phyloP scores from a whole-genome alignment of 352 stramenopile species.

The Pythium brassicae region DNA sequence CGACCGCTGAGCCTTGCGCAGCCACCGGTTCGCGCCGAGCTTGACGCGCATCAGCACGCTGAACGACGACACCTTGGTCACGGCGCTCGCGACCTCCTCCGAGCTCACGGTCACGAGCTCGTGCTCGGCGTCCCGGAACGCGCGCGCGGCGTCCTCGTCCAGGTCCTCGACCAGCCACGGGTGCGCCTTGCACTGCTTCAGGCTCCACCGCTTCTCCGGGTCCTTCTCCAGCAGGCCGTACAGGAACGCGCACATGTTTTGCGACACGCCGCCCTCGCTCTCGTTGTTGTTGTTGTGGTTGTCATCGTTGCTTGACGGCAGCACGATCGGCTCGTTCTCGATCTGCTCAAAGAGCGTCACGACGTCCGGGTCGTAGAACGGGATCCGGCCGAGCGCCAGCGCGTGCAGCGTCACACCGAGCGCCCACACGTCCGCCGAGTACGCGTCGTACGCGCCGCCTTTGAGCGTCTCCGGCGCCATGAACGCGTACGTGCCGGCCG shows the following conservation, averaged over 20 bases:
- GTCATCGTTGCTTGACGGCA: slow-evolving; percentile 23
- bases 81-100: slow-evolving; percentile 58
- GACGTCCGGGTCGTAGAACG: slow-evolving; percentile 82
- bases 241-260: slow-evolving; percentile 43
- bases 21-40: slow-evolving; percentile 75
- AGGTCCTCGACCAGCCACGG: slow-evolving; percentile 61
- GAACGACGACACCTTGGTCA: slow-evolving; percentile 73
- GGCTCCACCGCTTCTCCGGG: slow-evolving; percentile 59
- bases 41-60: slow-evolving; percentile 77
- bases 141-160: slow-evolving; percentile 22
- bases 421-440: slow-evolving; percentile 84
- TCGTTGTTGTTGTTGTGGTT: slow-evolving; percentile 22
- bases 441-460: slow-evolving; percentile 73
- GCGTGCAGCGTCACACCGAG: slow-evolving; percentile 83
- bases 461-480: slow-evolving; percentile 82
- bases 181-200: slow-evolving; percentile 68
- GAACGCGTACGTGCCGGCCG: slow-evolving; percentile 81
- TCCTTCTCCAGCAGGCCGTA: slow-evolving; percentile 71
- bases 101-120: slow-evolving; percentile 53
- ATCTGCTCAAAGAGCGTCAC: slow-evolving; percentile 83
- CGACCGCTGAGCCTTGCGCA: slow-evolving; percentile 59
- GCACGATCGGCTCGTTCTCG: slow-evolving; percentile 43
- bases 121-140: slow-evolving; percentile 47
- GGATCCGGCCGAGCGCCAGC: slow-evolving; percentile 72
- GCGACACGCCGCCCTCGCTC: slow-evolving; percentile 19